Conservation (phyloP, 768 basidiomycete genomes). For the Strobilomyces dryophilus region DNA sequence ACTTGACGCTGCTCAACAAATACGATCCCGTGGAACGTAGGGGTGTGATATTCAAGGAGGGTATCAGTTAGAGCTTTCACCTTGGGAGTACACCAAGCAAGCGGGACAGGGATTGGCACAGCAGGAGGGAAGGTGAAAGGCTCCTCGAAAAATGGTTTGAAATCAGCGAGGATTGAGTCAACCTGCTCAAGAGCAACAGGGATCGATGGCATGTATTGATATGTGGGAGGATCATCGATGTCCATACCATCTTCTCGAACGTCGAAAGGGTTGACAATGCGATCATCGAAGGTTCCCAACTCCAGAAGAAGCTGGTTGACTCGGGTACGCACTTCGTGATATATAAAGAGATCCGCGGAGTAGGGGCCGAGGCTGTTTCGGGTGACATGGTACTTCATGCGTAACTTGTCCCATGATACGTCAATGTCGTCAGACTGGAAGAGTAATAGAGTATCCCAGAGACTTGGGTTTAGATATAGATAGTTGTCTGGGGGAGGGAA, state of each 20-base stretch:
- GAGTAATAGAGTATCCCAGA: conserved; percentile 50
- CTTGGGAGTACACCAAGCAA: conserved; percentile 76
- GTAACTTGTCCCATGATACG: conserved; percentile 58
- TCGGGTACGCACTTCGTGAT: conserved; percentile 53
- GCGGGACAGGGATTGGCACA: conserved; percentile 40
- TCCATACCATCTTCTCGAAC: conserved; percentile 25
- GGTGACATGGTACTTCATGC: conserved; percentile 59
- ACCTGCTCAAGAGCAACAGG: conserved; percentile 46
- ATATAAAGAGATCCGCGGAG: conserved; percentile 69
- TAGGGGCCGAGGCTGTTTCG: conserved; percentile 65
- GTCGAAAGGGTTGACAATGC: conserved; percentile 12
- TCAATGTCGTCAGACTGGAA: conserved; percentile 35
- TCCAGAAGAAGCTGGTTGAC: conserved; percentile 39
- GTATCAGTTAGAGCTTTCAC: conserved; percentile 58
- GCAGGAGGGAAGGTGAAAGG: conserved; percentile 22
- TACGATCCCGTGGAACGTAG: conserved; percentile 73
- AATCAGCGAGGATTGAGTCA: conserved; percentile 45
- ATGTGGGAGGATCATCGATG: conserved; percentile 21
- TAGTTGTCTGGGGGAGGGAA: conserved; percentile 47
- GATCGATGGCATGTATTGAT: conserved; percentile 18
- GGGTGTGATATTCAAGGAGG: conserved; percentile 49
- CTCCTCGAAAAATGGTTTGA: conserved; percentile 36
- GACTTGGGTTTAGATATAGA: conserved; percentile 51
- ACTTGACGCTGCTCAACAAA: conserved; percentile 86
- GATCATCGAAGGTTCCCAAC: conserved; percentile 17